Evolutionary conservation across 768 basidiomycete genomes (phyloP).

Genomic region (Pluteus cervinus): DNA sequence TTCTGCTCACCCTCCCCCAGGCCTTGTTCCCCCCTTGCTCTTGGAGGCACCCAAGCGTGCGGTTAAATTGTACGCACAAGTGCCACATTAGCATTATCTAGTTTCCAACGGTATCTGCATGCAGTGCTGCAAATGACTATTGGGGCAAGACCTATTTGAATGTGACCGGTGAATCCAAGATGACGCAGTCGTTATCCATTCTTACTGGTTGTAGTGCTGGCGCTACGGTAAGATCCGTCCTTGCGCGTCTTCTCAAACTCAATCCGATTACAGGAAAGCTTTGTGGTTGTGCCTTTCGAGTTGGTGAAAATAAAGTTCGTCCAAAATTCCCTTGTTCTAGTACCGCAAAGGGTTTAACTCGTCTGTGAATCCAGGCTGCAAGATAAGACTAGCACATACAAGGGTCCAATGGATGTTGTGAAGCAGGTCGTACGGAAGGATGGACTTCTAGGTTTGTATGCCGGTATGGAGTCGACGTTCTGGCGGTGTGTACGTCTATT

Average conservation of each 20-base stretch:
- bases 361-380: slow-evolving; percentile 54
- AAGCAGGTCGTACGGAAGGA: slow-evolving; percentile 71
- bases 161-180: slow-evolving; percentile 65
- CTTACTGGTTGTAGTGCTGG: slow-evolving; percentile 92
- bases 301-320: slow-evolving; percentile 81
- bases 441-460: slow-evolving; percentile 82
- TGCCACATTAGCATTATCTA: not conserved
- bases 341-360: too few species aligned
- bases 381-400: slow-evolving; percentile 87
- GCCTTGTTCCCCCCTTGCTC: slow-evolving; percentile 91
- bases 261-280: slow-evolving; percentile 53
- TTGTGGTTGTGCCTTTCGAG: slow-evolving; percentile 96
- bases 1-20: slow-evolving; percentile 24
- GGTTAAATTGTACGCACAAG: slow-evolving; percentile 73
- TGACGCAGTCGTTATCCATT: slow-evolving; percentile 85
- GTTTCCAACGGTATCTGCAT: slow-evolving; percentile 5
- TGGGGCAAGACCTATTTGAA: slow-evolving; percentile 82
- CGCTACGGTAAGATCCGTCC: slow-evolving; percentile 52
- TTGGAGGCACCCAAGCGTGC: slow-evolving; percentile 98
- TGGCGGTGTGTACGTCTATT: slow-evolving; percentile 65
- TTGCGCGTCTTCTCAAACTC: not conserved
- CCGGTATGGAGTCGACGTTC: slow-evolving; percentile 96
- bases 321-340: not conserved
- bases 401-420: slow-evolving; percentile 89
- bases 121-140: slow-evolving; percentile 77